These are phyloP conservation scores for Austroboletus novae-zelandiae DNA, from an alignment of 1,284 basidiomycete species.

Conservation along the genomic window DNA sequence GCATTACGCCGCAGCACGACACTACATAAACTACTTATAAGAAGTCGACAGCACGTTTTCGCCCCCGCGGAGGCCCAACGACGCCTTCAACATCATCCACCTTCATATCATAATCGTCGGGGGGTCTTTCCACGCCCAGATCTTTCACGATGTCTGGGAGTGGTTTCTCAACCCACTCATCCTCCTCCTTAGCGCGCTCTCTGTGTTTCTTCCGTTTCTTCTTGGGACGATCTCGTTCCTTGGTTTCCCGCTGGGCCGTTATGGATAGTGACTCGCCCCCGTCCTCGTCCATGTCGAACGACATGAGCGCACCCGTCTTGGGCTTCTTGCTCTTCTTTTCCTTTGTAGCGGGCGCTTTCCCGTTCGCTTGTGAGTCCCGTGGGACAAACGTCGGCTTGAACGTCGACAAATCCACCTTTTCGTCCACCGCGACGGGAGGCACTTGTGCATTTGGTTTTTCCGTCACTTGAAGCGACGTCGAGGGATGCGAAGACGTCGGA, in stretches of 20 bases:
- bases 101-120: conserved; percentile 3
- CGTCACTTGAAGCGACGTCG: background rate
- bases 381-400: conserved; percentile 85
- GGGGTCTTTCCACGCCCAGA: conserved; percentile 8
- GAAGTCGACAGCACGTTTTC: conserved; percentile 68
- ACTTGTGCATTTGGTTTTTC: background rate
- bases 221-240: conserved; percentile 44
- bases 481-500: conserved; percentile 7
- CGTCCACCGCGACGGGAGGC: conserved; percentile 12
- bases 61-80: conserved; percentile 35
- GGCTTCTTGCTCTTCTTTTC: conserved; percentile 41
- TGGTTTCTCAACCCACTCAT: conserved; percentile 36
- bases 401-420: conserved; percentile 53
- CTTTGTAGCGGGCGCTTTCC: conserved; percentile 26
- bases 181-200: conserved; percentile 34
- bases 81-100: conserved; percentile 11
- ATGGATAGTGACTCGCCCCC: conserved; percentile 39
- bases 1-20: no score
- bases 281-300: conserved; percentile 68
- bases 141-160: conserved; percentile 22
- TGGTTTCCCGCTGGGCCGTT: conserved; percentile 26
- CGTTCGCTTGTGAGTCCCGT: conserved; percentile 43
- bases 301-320: conserved; percentile 49
- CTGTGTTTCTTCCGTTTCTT: conserved; percentile 46
- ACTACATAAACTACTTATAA: conserved; percentile 10